Evolutionary conservation across 2,329 filamentous ascomycete genomes (phyloP), one percentile per base, ranked within the genome.

Genomic region (Ambrosiella beaveri): DNA sequence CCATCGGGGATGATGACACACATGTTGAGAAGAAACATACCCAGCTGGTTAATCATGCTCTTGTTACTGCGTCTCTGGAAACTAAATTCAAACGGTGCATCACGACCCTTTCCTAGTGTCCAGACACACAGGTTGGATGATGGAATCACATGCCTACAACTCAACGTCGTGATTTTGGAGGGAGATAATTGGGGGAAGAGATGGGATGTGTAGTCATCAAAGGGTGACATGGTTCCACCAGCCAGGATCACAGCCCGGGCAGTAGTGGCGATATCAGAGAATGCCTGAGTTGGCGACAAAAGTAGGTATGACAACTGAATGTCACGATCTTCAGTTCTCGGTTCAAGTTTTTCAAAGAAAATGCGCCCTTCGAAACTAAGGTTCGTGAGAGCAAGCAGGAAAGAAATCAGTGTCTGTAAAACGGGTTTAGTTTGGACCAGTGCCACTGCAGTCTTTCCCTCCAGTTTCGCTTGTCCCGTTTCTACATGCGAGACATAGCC

Each of bases 141-240:
- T 0, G 93, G 91, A 57, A 98, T 94, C 51, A 98, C 90, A 69
- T 98, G 93, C 0, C 88, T 90, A 67, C 91, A 98, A 63, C 89
- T 96, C 37, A 96, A 78, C 0, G 87, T 95, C 8, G 78, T 83
- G 50, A 97, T 78, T 59, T 80, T 80, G 0, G 73, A 69, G 0
- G 75, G 64, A 0, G 78, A 67, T 0, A 95, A 69, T 54, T 86
- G 84, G 0, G 91, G 86, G 62, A 98, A 93, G 0, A 98, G 75
- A 64, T 96, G 87, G 3, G 85, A 78, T 40, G 79, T 82, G 69
- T 95, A 98, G 70, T 97, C 93, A 27, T 84, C 80, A 73, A 97
- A 95, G 0, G 93, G 93, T 1, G 93, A 95, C 93, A 98, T 97
- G 35, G 93, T 98, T 19, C 93, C 93, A 59, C 93, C 93, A 0